Percentiles rank a stretch among this genome's conserved stretches.
These are phyloP conservation scores for Tetrapisispora iriomotensis DNA, from an alignment of 805 yeast species.

Conservation along the genomic window DNA sequence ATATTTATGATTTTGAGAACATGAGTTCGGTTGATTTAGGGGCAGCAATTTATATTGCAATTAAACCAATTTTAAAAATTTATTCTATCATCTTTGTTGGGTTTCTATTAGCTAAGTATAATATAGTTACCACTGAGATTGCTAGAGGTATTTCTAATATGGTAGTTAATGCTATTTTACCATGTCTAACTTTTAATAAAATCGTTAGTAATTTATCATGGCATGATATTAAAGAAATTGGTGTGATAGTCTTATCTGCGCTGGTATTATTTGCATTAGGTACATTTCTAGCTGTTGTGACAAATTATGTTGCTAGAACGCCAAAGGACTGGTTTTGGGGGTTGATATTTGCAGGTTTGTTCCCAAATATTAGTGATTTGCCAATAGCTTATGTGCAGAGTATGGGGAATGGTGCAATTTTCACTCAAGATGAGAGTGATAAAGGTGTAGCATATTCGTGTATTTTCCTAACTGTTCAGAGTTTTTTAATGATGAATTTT, in stretches of 20 bases:
- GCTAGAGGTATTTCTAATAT: constrained; percentile 61
- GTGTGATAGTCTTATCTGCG: constrained; percentile 47
- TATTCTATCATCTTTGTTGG: constrained; percentile 65
- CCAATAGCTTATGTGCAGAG: constrained; percentile 81
- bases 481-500: constrained; percentile 59
- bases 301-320: constrained; percentile 41
- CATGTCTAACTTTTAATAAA: constrained; percentile 67
- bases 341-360: constrained; percentile 55
- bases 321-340: constrained; percentile 78
- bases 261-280: constrained; percentile 39
- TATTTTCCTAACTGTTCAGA: constrained; percentile 57
- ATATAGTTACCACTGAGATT: constrained; percentile 56
- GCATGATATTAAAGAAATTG: constrained; percentile 59
- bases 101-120: constrained; percentile 48
- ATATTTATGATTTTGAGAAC: too few species aligned
- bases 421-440: constrained; percentile 45
- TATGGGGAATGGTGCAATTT: constrained; percentile 48
- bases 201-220: constrained; percentile 58
- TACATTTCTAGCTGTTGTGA: constrained; percentile 32
- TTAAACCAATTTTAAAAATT: constrained; percentile 80
- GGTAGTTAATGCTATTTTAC: constrained; percentile 59
- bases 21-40: constrained; percentile 33
- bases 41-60: constrained; percentile 61
- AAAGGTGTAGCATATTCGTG: constrained; percentile 76
- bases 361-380: constrained; percentile 72